These are phyloP conservation scores for Diplodia intermedia DNA, from an alignment of 2,329 filamentous ascomycete species.

Conservation along the genomic window DNA sequence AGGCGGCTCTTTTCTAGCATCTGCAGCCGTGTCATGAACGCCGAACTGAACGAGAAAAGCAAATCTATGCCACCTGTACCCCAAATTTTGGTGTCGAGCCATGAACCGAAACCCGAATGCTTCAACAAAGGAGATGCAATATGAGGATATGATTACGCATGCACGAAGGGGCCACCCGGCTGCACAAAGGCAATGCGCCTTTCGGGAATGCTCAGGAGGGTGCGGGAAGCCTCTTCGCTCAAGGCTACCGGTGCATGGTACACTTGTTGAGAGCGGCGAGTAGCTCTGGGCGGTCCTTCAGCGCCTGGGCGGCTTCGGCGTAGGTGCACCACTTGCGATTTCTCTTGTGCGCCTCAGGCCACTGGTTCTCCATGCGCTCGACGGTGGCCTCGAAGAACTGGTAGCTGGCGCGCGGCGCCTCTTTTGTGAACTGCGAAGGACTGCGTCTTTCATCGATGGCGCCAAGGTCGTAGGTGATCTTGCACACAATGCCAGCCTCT, in stretches of 20 bases:
- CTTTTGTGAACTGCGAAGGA: conserved; percentile 57
- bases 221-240: conserved; percentile 11
- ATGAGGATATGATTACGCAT: conserved; percentile 26
- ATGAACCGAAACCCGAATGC: conserved; percentile 31
- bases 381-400: conserved; percentile 91
- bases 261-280: conserved; percentile 85
- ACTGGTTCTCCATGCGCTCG: conserved; percentile 80
- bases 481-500: conserved; percentile 90
- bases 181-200: conserved; percentile 4
- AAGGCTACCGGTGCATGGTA: conserved; percentile 58
- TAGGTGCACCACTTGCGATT: conserved; percentile 90
- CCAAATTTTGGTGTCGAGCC: conserved; percentile 32
- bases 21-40: conserved; percentile 33
- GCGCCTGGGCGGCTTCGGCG: conserved; percentile 76
- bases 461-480: conserved; percentile 83
- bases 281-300: conserved; percentile 83
- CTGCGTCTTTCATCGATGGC: conserved; percentile 81
- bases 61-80: conserved; percentile 32
- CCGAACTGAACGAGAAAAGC: conserved; percentile 26
- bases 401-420: conserved; percentile 76
- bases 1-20: conserved; percentile 33
- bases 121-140: conserved; percentile 32
- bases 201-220: conserved; percentile 5
- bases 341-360: conserved; percentile 94
- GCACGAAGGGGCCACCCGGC: conserved; percentile 15